Base-by-base conservation (phyloP, 1,284 basidiomycete genomes). In the Thelephora terrestris region DNA sequence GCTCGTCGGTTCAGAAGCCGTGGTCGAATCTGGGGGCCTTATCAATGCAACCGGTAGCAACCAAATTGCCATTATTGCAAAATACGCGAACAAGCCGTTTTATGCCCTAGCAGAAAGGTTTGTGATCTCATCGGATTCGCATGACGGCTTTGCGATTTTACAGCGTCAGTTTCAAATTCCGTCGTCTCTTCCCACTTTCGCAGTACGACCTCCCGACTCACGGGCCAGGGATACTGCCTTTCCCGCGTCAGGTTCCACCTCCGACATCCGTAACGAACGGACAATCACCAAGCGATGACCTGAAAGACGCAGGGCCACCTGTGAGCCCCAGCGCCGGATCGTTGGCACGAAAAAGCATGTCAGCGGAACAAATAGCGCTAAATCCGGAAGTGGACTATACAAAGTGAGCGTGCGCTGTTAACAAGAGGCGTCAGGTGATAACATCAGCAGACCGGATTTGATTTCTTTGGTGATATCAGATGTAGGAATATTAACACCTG, bases 31-130 rank as follows among this genome's bases (percentile, higher is more conserved):
- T 55, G 94, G 89, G 43, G 90, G 90, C 9, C 69, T 92, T 52
- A 80, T 93, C 55, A 91, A 92, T 61, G 89, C 87, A 27, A 87
- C 92, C 40, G 95, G 94, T 43, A 94, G 91, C 55, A 94, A 92
- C 66, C 92, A 97, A 65, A 91, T 98, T 60, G 96, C 94, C 2
- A 85, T 98, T 57, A 89, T 97, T 51, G 95, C 96, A 48, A 94
- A 94, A 66, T 85, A 90, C 29, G 81, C 86, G 50, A 89, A 92
- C 59, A 97, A 95, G 64, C 95, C 96, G 2, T 93, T 99, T 64
- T 99, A 97, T 67, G 93, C 93, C 27, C 76, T 97, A 37, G 93
- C 94, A 27, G 94, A 99, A 71, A 92, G 86, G 88, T 86, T 52
- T 53, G 68, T 61, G 45, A 51, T 50, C 38, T 54, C 44, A 51